phyloP scores from a whole-genome alignment of 257 asterid species.

The Solanum habrochaites region DNA sequence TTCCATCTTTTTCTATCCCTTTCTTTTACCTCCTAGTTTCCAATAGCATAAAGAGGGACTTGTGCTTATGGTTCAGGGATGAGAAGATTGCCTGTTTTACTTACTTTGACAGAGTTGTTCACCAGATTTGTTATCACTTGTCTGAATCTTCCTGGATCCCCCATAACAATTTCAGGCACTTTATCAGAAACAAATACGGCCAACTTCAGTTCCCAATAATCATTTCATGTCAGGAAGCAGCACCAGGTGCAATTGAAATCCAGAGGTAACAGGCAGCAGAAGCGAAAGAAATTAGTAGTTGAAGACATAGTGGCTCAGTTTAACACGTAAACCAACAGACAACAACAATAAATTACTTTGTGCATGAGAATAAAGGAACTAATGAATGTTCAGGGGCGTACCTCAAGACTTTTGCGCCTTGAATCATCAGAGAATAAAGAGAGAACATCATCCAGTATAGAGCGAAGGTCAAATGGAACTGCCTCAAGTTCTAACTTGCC shows the following conservation, averaged over 20 bases:
- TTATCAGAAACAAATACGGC: slow-evolving; percentile 83
- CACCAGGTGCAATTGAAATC: not conserved
- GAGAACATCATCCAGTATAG: slow-evolving; percentile 72
- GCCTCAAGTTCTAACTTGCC: slow-evolving; percentile 79
- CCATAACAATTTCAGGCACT: slow-evolving; percentile 76
- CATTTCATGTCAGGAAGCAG: not conserved
- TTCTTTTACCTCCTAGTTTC: not conserved
- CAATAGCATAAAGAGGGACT: not conserved
- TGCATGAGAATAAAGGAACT: not conserved
- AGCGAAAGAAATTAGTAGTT: not conserved
- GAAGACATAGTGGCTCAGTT: not conserved
- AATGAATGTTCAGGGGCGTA: slow-evolving; percentile 2
- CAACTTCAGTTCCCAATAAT: slow-evolving; percentile 46
- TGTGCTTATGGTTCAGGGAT: not conserved
- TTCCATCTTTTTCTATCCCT: not conserved
- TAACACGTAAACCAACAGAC: not conserved
- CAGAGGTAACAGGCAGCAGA: not conserved
- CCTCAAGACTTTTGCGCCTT: slow-evolving; percentile 83
- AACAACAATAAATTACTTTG: not conserved
- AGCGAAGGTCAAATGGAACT: slow-evolving; percentile 65
- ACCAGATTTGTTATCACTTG: slow-evolving; percentile 92
- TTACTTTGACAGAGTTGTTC: slow-evolving; percentile 92
- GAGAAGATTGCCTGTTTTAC: slow-evolving; percentile 6
- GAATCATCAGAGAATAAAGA: slow-evolving; percentile 85
- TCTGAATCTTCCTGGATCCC: slow-evolving; percentile 94